Conservation (phyloP, 306 rosid genomes). For the Fragaria nilgerrensis region DNA sequence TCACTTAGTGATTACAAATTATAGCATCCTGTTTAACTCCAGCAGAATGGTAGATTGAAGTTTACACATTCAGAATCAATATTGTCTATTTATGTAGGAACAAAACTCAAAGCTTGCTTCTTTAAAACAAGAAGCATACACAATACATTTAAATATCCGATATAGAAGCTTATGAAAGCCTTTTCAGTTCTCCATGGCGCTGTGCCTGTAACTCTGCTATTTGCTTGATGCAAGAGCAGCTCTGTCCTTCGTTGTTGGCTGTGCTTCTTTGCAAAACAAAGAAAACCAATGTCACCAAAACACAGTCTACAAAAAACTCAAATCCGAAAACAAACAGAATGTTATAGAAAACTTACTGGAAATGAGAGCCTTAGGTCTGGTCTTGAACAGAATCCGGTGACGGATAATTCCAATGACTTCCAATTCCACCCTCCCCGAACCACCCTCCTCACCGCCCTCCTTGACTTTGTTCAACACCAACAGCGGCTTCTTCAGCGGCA, state of each 20-base stretch:
- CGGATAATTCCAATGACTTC: conserved; percentile 76
- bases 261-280: conserved; percentile 43
- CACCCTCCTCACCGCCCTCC: conserved; percentile 25
- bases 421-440: conserved; percentile 39
- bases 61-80: not conserved
- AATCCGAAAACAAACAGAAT: not conserved
- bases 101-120: not conserved
- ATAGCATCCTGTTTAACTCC: not conserved
- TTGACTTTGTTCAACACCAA: conserved; percentile 73
- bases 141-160: not conserved
- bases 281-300: not conserved
- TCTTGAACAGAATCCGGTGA: conserved; percentile 77
- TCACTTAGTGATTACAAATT: not conserved
- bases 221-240: conserved; percentile 34
- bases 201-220: not conserved
- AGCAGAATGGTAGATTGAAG: not conserved
- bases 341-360: conserved; percentile 49
- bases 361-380: conserved; percentile 80
- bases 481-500: conserved; percentile 72
- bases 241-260: conserved; percentile 41
- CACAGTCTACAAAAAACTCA: not conserved
- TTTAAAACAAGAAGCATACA: not conserved
- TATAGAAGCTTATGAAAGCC: not conserved
- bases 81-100: not conserved
- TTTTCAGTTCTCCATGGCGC: conserved; percentile 18